Conservation (phyloP, 2,329 filamentous ascomycete genomes). For the Talaromyces sp. region DNA sequence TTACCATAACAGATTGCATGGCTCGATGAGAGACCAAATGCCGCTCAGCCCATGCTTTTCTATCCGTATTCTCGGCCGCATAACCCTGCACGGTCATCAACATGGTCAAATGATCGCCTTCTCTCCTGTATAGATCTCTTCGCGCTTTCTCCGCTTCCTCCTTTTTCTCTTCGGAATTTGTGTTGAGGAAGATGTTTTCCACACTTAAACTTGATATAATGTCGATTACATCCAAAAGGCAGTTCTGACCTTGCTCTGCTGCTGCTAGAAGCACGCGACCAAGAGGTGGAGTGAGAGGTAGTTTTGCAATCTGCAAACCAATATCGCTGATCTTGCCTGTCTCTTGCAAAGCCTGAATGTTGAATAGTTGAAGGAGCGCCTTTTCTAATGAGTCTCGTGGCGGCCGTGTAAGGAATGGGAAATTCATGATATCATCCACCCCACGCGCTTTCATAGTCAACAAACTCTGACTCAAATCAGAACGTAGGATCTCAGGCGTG, state of each 20-base stretch:
- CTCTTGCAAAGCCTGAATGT: conserved; percentile 71
- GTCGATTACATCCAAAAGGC: conserved; percentile 79
- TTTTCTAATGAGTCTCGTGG: conserved; percentile 74
- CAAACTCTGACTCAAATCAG: conserved; percentile 80
- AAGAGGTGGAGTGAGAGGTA: conserved; percentile 78
- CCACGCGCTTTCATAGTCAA: conserved; percentile 92
- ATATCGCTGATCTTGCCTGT: conserved; percentile 68
- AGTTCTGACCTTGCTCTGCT: conserved; percentile 65
- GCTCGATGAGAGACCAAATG: conserved; percentile 61
- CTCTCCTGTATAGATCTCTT: conserved; percentile 55
- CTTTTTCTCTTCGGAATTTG: conserved; percentile 58
- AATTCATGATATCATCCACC: conserved; percentile 73
- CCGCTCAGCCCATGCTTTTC: conserved; percentile 58
- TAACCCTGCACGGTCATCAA: conserved; percentile 60
- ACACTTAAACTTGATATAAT: conserved; percentile 67
- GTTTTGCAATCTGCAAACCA: conserved; percentile 73
- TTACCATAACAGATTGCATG: conserved; percentile 62
- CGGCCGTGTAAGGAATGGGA: conserved; percentile 82
- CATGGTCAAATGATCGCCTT: conserved; percentile 63
- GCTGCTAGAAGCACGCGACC: conserved; percentile 81
- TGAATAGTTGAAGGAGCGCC: conserved; percentile 74
- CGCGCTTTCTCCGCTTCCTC: conserved; percentile 57
- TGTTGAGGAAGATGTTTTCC: conserved; percentile 61
- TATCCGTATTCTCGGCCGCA: conserved; percentile 55
- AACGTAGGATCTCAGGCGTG: conserved; percentile 83